Percentiles rank a stretch among this genome's conserved stretches.
phyloP scores from a whole-genome alignment of 106 monocot species.

The Acorus calamus region DNA sequence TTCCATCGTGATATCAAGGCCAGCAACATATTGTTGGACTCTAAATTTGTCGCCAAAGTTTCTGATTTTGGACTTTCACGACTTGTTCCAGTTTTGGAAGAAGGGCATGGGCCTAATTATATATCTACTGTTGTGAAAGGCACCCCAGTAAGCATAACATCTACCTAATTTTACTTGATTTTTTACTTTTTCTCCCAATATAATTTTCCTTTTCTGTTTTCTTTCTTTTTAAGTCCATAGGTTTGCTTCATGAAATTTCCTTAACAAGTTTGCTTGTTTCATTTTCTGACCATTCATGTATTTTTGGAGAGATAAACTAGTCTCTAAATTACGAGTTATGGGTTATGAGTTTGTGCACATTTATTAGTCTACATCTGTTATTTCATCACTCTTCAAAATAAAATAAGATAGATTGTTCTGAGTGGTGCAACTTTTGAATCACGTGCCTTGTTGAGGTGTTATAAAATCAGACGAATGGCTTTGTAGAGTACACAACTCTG shows the following conservation, averaged over 20 bases:
- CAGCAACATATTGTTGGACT: constrained; percentile 86
- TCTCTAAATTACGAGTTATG: too few species aligned
- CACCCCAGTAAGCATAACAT: constrained; percentile 60
- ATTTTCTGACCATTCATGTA: too few species aligned
- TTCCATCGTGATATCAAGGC: constrained; percentile 95
- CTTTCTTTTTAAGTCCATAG: neutral
- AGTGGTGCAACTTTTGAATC: too few species aligned
- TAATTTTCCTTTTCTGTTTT: neutral
- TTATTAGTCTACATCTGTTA: neutral
- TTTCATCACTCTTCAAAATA: too few species aligned
- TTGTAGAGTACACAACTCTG: too few species aligned
- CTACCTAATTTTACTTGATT: neutral
- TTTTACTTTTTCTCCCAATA: neutral
- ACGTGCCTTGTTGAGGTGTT: too few species aligned
- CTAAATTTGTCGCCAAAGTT: constrained; percentile 78
- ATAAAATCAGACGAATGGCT: too few species aligned
- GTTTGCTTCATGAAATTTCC: too few species aligned
- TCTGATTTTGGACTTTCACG: constrained; percentile 99
- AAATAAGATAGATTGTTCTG: too few species aligned
- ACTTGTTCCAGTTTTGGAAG: constrained; percentile 69
- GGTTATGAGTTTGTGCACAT: neutral
- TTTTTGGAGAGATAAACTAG: too few species aligned
- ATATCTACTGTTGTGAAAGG: constrained; percentile 94
- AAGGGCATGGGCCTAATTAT: constrained; percentile 61
- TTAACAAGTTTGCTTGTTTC: too few species aligned